phyloP scores from a whole-genome alignment of 2,329 filamentous ascomycete species.

The Stagonosporopsis chrysanthemi region DNA sequence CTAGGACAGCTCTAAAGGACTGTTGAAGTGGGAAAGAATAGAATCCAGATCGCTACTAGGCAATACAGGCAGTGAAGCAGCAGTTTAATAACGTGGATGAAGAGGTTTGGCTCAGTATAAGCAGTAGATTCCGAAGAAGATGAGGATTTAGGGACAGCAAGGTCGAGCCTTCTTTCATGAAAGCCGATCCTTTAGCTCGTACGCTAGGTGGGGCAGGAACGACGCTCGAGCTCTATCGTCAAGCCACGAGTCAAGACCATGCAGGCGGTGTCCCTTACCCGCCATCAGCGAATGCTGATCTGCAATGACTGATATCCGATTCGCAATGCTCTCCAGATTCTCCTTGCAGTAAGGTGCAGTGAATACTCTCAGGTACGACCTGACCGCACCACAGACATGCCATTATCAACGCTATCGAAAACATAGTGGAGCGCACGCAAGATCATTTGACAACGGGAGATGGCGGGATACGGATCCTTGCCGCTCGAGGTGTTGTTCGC shows the following conservation, averaged over 20 bases:
- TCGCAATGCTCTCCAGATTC: not conserved
- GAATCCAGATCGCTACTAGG: not conserved
- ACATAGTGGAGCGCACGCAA: not conserved
- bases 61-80: not conserved
- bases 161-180: conserved; percentile 4
- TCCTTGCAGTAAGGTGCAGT: not conserved
- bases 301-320: no score
- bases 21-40: not conserved
- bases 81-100: not conserved
- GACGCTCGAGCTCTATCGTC: conserved; percentile 10
- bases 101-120: not conserved
- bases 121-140: not conserved
- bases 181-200: conserved; percentile 1
- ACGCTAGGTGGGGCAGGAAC: conserved; percentile 11
- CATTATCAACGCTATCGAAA: not conserved
- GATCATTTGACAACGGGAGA: not conserved
- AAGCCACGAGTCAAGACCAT: conserved; percentile 1
- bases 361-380: not conserved
- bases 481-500: not conserved
- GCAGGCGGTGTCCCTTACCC: not conserved
- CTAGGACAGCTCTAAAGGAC: not conserved
- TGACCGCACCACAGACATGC: not conserved
- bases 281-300: not conserved
- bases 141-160: not conserved
- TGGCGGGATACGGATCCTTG: not conserved